Evolutionary conservation across 352 stramenopile species (phyloP), one percentile per base, ranked within the genome.

Genomic region (Phytopythium aichiense): DNA sequence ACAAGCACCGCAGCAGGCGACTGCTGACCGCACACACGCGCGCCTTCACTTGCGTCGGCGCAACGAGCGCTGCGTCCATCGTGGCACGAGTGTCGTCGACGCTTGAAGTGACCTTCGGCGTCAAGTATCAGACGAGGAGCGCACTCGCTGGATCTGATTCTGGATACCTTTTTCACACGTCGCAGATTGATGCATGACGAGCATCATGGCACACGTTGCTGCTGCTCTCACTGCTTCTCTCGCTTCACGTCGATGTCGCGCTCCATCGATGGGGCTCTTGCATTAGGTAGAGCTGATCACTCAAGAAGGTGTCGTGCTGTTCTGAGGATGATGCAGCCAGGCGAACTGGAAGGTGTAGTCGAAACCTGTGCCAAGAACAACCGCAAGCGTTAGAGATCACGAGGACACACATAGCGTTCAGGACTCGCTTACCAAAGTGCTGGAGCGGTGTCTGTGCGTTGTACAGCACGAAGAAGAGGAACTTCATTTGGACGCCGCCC

Each of bases 321-420:
- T 28, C 30, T 40, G 45, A 1, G 50, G 59, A 16, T 57, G 54
- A 31, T 28, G 22, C 25, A 79, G 52, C 68, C 72, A 74, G 9
- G 56, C 58, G 51, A 76, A 74, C 63, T 74, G 48, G 53, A 74
- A 79, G 18, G 58, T 69, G 48, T 72, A 77, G 54, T 80, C 72
- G 20, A 55, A 67, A 11, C 63, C 58, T 72, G 16, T 0, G 20
- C 28, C 22, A 12, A 33, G 40, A 43, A n/a, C 54, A 15, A 16
- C 25, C n/a, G 13, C 16, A 40, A 30, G 9, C 0, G n/a, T 45
- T 42, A 52, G 45, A 23, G 45, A 31, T 9, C 22, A 30, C 6
- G 35, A 15, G 12, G 35, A 16, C 12, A 15, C 35, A 15, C 12
- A 8, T 15, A 40, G 35, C 35, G 12, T 15, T 0, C 35, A 40